phyloP scores from a whole-genome alignment of 2,329 filamentous ascomycete species.

The Epichloe sp. region DNA sequence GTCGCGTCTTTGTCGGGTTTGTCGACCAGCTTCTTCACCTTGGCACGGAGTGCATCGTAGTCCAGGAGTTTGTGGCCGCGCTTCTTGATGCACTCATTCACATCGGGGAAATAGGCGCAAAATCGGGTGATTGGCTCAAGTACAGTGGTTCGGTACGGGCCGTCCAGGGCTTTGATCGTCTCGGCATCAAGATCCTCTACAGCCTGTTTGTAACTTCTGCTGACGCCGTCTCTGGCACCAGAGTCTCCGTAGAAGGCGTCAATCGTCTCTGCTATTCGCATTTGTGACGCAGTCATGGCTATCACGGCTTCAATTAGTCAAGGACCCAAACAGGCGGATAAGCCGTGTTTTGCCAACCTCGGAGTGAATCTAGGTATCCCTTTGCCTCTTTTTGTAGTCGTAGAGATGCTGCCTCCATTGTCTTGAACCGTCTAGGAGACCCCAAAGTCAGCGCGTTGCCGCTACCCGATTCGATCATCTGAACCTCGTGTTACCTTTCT shows the following conservation, averaged over 20 bases:
- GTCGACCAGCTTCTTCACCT: constrained; percentile 92
- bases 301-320: neutral
- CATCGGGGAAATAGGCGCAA: constrained; percentile 96
- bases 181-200: constrained; percentile 96
- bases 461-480: neutral
- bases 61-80: constrained; percentile 96
- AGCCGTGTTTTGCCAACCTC: constrained; percentile 41
- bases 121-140: constrained; percentile 92
- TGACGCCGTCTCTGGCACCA: constrained; percentile 87
- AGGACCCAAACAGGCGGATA: neutral
- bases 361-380: constrained; percentile 88
- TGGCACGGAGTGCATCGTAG: constrained; percentile 89
- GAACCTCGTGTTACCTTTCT: constrained; percentile 48
- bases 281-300: constrained; percentile 99
- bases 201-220: constrained; percentile 93
- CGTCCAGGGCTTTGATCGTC: constrained; percentile 95
- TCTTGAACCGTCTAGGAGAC: constrained; percentile 70
- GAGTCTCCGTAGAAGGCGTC: constrained; percentile 98
- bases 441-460: constrained; percentile 8
- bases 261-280: constrained; percentile 98
- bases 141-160: constrained; percentile 86
- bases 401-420: constrained; percentile 89
- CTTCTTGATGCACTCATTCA: constrained; percentile 99
- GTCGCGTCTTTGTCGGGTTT: constrained; percentile 98
- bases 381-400: constrained; percentile 96